Base-by-base conservation (phyloP, 2,329 filamentous ascomycete genomes). In the Fusarium sp. region DNA sequence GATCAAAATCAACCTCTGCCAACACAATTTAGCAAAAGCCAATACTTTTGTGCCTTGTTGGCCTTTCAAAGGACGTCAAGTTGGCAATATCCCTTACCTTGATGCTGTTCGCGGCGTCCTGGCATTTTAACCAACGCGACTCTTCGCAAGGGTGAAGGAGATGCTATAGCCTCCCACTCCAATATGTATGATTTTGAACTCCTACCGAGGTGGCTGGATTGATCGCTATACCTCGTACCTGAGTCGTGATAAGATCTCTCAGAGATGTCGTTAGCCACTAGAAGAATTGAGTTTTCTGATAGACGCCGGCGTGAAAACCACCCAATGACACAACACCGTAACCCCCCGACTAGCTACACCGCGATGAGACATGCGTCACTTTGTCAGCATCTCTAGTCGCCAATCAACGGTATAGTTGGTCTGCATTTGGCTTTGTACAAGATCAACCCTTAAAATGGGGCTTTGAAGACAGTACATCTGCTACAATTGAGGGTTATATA, bases 181-280 rank as follows among this genome's bases (percentile, higher is more conserved):
- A 11, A 14, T 5, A 5, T 6, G 12, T 8, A 42, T 14, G 6
- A 12, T 22, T 42, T 20, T 11, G 3, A 22, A 14, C 40, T 42
- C n/a, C 11, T 42, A 8, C 40, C 11, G 6, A 42, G 40, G 6
- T 14, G 1, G 6, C 40, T 8, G 3, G 4, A 12, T 7, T 22
- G n/a, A 20, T 42, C 10, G n/a, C 6, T 42, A 7, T 10, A 42
- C 5, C n/a, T 6, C 6, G n/a, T 6, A 14, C 11, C 4, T 14
- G 3, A 8, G 3, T 1, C 11, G 12, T 14, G 14, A 1, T 0
- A 7, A 17, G 22, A 24, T 24, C 2, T 24, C 14, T 4, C 2
- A 24, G 22, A 46, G 22, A 16, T 2, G 42, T 22, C 42, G 20
- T 16, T 20, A 24, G 16, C 12, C 3, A 22, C 20, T 9, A 24